These are phyloP conservation scores for Ceriops decandra DNA, from an alignment of 345 rosid genomes.

Conservation along the genomic window DNA sequence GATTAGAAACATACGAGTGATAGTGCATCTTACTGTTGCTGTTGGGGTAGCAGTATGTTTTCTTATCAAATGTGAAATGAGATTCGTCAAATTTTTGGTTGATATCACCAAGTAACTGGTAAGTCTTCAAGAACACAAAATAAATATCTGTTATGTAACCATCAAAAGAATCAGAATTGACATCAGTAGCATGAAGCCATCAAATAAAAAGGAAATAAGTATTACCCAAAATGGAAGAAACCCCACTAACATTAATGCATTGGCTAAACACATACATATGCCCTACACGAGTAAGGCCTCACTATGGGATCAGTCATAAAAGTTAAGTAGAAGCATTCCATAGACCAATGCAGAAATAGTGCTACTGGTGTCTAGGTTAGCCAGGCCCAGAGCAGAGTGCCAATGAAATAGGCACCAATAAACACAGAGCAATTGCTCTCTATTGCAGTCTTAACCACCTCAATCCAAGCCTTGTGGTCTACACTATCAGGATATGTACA, in stretches of 20 bases:
- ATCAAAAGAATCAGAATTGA: background rate
- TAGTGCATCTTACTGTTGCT: constrained; percentile 52
- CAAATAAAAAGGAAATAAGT: background rate
- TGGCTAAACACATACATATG: too few species aligned
- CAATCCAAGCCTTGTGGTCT: background rate
- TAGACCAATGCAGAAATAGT: too few species aligned
- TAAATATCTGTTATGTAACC: background rate
- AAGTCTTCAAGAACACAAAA: constrained; percentile 48
- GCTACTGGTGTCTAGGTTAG: background rate
- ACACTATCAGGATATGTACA: background rate
- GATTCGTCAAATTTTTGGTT: constrained; percentile 68
- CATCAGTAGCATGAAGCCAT: background rate
- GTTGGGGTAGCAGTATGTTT: constrained; percentile 62
- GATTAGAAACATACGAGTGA: constrained; percentile 24
- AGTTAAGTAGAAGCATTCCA: background rate
- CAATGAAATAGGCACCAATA: background rate
- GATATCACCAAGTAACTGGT: constrained; percentile 84
- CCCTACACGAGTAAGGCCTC: too few species aligned
- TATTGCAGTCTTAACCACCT: too few species aligned
- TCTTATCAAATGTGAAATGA: constrained; percentile 58
- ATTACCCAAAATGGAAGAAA: background rate
- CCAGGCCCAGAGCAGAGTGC: background rate
- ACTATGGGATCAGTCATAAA: background rate
- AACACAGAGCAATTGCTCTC: too few species aligned
- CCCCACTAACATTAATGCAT: too few species aligned